Evolutionary conservation across 495 filamentous ascomycete genomes (phyloP).

Genomic region (Podospora anserina): DNA sequence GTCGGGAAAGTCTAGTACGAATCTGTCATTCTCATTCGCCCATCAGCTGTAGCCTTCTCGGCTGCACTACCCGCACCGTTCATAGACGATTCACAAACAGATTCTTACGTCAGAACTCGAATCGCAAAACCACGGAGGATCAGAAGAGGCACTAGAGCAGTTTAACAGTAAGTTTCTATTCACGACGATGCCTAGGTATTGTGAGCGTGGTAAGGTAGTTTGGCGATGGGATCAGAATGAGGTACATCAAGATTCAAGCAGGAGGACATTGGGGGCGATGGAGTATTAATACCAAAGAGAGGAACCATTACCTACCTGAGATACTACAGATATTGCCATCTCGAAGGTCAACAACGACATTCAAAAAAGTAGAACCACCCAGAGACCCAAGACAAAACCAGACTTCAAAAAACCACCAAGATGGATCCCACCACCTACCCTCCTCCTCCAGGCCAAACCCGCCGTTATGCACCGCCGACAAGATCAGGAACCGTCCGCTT

Average conservation of each 20-base stretch:
- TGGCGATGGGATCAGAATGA: not conserved
- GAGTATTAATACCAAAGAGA: too few species aligned
- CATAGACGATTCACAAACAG: not conserved
- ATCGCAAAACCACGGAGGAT: not conserved
- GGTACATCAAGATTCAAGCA: not conserved
- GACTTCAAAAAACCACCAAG: not conserved
- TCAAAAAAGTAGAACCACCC: not conserved
- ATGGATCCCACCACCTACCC: not conserved
- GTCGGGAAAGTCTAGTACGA: not conserved
- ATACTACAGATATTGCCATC: not conserved
- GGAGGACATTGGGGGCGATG: too few species aligned
- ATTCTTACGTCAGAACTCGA: not conserved
- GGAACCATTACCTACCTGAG: not conserved
- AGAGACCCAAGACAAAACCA: not conserved
- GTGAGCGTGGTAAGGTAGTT: not conserved
- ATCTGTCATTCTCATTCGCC: not conserved
- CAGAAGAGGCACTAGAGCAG: not conserved
- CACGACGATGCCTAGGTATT: not conserved
- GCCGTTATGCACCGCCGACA: conserved; percentile 12
- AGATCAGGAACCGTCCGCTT: conserved; percentile 18
- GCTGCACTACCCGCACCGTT: not conserved
- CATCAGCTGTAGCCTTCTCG: not conserved
- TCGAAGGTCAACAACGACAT: not conserved
- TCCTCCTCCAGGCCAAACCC: conserved; percentile 12
- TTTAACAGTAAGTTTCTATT: not conserved